These are phyloP conservation scores for Colletotrichum godetiae DNA, from an alignment of 2,329 filamentous ascomycete species.

Conservation along the genomic window DNA sequence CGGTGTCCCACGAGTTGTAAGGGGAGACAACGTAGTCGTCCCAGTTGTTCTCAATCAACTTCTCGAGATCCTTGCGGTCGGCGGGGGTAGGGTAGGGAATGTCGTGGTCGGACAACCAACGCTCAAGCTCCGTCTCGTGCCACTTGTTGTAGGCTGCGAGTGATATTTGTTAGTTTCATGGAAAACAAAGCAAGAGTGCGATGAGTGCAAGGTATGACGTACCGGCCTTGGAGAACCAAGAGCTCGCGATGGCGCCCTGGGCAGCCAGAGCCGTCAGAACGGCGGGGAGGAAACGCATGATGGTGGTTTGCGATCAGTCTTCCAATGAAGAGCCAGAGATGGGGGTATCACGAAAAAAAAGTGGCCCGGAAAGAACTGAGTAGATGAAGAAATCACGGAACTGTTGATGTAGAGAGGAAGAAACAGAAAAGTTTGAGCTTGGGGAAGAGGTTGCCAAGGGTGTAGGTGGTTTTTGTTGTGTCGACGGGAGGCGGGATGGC, in stretches of 20 bases:
- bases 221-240: conserved; percentile 90
- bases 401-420: conserved; percentile 20
- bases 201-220: conserved; percentile 47
- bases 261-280: conserved; percentile 79
- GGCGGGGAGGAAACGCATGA: conserved; percentile 82
- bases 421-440: conserved; percentile 4
- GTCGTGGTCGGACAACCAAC: conserved; percentile 94
- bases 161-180: conserved; percentile 22
- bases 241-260: conserved; percentile 77
- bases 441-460: conserved; percentile 22
- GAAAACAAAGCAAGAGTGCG: background rate
- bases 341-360: conserved; percentile 22
- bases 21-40: conserved; percentile 78
- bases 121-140: conserved; percentile 97
- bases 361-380: conserved; percentile 34
- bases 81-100: conserved; percentile 90
- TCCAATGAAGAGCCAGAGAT: conserved; percentile 33
- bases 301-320: conserved; percentile 42
- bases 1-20: conserved; percentile 81
- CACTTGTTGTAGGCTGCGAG: conserved; percentile 92
- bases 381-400: conserved; percentile 30
- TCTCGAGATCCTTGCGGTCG: conserved; percentile 94
- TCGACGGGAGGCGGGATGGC: conserved; percentile 20
- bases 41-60: conserved; percentile 92
- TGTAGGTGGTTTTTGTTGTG: conserved; percentile 35